These are phyloP conservation scores for Aspergillus pseudoterreus DNA, from an alignment of 2,329 filamentous ascomycete genomes.

Conservation along the genomic window DNA sequence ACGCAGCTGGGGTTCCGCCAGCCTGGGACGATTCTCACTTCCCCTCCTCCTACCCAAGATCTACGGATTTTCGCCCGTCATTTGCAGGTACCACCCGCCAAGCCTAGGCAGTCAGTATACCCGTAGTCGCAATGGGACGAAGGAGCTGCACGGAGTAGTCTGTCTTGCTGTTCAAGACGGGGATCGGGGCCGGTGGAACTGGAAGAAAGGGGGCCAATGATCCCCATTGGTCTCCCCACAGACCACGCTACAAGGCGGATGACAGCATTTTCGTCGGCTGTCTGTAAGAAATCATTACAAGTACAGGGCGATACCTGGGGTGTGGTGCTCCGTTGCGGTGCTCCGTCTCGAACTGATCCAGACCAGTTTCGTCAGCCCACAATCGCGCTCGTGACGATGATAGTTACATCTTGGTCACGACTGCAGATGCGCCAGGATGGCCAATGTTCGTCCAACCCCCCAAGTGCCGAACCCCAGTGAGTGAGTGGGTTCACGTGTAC, in stretches of 20 bases:
- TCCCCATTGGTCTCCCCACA: neutral
- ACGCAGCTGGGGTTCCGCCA: slow-evolving; percentile 4
- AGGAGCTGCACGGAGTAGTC: neutral
- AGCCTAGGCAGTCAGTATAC: neutral
- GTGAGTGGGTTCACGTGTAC: neutral
- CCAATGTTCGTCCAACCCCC: neutral
- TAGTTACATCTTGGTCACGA: neutral
- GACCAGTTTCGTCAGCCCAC: neutral
- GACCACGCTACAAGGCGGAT: neutral
- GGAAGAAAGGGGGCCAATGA: slow-evolving; percentile 1
- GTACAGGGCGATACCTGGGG: neutral
- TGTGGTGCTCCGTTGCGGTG: neutral
- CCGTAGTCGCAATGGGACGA: neutral
- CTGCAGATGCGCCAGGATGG: neutral
- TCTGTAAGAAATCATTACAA: too few species aligned
- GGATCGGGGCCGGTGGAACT: neutral
- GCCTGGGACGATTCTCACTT: slow-evolving; percentile 2
- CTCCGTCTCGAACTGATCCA: neutral
- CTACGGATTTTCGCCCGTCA: neutral
- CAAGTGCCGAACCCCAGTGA: neutral
- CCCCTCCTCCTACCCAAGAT: neutral
- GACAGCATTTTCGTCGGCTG: neutral
- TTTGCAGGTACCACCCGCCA: neutral
- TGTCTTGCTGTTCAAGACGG: too few species aligned
- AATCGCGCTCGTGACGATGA: neutral